Evolutionary conservation across 2,329 filamentous ascomycete genomes (phyloP).

Genomic region (Aspergillus uvarum): DNA sequence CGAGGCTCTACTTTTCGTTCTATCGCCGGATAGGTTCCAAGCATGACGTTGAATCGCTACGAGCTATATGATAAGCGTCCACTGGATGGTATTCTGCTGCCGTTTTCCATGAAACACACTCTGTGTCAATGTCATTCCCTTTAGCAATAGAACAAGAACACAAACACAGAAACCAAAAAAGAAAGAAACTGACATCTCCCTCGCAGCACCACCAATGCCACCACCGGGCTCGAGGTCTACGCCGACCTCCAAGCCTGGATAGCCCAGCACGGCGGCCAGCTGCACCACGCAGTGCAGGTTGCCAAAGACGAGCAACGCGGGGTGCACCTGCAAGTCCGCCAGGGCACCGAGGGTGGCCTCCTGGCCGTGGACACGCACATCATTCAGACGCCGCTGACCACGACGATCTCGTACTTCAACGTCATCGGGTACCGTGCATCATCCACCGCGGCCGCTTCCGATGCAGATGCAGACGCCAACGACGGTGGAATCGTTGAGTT

Average conservation of each 20-base stretch:
- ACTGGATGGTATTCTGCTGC: too few species aligned
- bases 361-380: conserved; percentile 31
- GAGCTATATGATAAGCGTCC: not conserved
- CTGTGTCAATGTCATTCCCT: not conserved
- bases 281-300: conserved; percentile 35
- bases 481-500: conserved; percentile 20
- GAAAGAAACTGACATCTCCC: too few species aligned
- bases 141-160: not conserved
- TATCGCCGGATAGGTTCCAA: not conserved
- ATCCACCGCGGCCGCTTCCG: not conserved
- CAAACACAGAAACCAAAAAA: not conserved
- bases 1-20: not conserved
- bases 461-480: not conserved
- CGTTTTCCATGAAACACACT: too few species aligned
- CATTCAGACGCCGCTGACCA: conserved; percentile 35
- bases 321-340: conserved; percentile 37
- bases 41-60: not conserved
- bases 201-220: not conserved
- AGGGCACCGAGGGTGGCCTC: conserved; percentile 24
- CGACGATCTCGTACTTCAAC: conserved; percentile 42
- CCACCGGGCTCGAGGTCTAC: conserved; percentile 26
- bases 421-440: conserved; percentile 27
- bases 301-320: conserved; percentile 35
- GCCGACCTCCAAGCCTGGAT: conserved; percentile 36
- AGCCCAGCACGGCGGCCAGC: conserved; percentile 29